A percentile compares a stretch with the other conserved stretches of the same genome.
Conservation (phyloP, 192 early-diverging fungal genomes). For the Rhizoclosmatium globosum region DNA sequence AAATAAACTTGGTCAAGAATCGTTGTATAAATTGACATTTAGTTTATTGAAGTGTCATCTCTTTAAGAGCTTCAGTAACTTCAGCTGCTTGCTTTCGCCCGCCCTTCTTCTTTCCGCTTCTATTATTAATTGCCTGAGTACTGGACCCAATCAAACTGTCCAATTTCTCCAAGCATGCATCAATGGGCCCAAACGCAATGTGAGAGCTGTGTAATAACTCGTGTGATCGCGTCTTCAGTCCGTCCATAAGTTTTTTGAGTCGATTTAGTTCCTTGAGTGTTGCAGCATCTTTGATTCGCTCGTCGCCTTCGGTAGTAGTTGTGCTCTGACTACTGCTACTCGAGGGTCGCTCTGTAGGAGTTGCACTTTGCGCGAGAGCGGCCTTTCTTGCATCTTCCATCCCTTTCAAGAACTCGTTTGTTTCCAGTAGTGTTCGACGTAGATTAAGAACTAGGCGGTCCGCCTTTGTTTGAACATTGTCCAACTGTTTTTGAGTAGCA, state of each 20-base stretch:
- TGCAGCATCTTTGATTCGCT: neutral
- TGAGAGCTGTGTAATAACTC: conserved; percentile 19
- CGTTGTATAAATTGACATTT: no score
- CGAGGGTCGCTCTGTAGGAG: neutral
- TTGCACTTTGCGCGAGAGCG: neutral
- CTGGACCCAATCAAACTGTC: neutral
- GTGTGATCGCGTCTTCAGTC: neutral
- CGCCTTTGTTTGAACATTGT: conserved; percentile 13
- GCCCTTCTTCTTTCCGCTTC: neutral
- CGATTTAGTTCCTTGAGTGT: conserved; percentile 10
- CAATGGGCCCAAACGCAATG: conserved; percentile 29
- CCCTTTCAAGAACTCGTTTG: conserved; percentile 18
- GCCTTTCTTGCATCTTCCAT: neutral
- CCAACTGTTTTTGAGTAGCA: conserved; percentile 17
- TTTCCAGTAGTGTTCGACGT: conserved; percentile 10
- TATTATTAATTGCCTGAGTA: neutral
- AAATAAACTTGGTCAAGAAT: no score
- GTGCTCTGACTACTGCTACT: neutral
- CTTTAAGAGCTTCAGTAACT: no score
- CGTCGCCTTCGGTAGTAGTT: conserved; percentile 10
- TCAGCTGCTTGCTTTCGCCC: no score
- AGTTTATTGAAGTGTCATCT: no score
- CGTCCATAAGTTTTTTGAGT: conserved; percentile 5
- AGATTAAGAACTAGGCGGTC: conserved; percentile 25
- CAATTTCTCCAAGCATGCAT: conserved; percentile 18